phyloP scores from a whole-genome alignment of 78 protist genomes.

The Chrysochromulina parva region DNA sequence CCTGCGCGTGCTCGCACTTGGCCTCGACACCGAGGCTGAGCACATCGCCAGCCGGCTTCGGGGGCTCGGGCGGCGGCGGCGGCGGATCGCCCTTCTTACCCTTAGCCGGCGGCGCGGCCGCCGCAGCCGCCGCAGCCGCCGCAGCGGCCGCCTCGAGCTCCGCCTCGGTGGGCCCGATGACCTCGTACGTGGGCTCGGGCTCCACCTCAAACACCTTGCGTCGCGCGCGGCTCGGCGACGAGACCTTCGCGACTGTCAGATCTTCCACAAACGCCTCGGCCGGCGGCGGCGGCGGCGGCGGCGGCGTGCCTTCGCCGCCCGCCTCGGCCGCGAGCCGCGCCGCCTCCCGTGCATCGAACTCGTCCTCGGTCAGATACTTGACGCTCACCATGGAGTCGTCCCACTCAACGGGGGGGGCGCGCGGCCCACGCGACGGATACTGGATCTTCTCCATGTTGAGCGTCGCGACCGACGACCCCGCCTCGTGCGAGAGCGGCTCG shows the following conservation, averaged over 20 bases:
- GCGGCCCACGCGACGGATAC: not conserved
- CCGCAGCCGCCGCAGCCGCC: no score
- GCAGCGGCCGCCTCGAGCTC: no score
- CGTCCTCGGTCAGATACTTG: not conserved
- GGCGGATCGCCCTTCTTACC: not conserved
- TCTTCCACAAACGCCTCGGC: not conserved
- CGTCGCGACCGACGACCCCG: not conserved
- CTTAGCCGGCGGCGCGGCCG: not conserved
- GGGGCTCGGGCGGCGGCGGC: not conserved
- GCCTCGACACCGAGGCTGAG: not conserved
- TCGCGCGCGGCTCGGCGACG: not conserved
- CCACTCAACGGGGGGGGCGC: slow-evolving; percentile 24
- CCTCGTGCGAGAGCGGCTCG: not conserved
- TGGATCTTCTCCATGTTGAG: not conserved
- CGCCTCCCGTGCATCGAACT: not conserved
- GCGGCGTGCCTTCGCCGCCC: not conserved
- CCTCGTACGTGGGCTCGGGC: slow-evolving; percentile 23
- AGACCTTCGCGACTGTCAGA: no score
- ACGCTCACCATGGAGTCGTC: slow-evolving; percentile 29
- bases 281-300: not conserved
- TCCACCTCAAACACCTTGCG: not conserved
- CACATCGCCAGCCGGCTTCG: not conserved
- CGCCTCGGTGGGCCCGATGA: not conserved
- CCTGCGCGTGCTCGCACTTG: not conserved
- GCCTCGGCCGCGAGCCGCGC: not conserved